Evolutionary conservation across 306 rosid genomes (phyloP).

Genomic region (Oxytropis ochrocephala): DNA sequence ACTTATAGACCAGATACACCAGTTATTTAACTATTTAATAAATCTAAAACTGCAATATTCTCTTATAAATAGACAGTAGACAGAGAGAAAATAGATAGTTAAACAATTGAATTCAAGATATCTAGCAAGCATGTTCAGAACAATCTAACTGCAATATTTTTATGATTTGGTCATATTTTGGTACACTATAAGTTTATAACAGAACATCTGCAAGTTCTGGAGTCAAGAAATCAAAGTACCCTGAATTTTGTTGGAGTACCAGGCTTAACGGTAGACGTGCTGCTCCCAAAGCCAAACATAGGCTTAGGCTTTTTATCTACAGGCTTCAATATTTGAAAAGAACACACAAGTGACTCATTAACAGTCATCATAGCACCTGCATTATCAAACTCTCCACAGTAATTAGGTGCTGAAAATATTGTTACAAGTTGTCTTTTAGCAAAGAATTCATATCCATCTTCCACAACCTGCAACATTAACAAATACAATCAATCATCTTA

Average conservation of each 20-base stretch:
- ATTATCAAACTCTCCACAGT: conserved; percentile 90
- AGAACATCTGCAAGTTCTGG: no score
- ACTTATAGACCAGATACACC: no score
- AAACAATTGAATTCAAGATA: background rate
- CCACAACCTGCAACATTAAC: conserved; percentile 60
- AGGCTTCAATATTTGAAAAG: conserved; percentile 73
- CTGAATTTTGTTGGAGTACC: conserved; percentile 33
- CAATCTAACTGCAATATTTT: background rate
- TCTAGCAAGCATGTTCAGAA: background rate
- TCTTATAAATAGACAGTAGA: no score
- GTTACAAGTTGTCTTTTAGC: conserved; percentile 74
- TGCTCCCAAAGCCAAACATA: conserved; percentile 48
- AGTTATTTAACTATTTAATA: no score
- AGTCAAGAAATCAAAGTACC: conserved; percentile 44
- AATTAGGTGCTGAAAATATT: conserved; percentile 85
- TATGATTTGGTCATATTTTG: no score
- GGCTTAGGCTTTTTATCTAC: conserved; percentile 49
- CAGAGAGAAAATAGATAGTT: no score
- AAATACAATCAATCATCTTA: conserved; percentile 1
- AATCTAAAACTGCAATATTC: no score
- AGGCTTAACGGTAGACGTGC: conserved; percentile 27
- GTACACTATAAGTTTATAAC: no score
- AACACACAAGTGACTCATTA: conserved; percentile 67
- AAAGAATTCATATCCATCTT: conserved; percentile 93
- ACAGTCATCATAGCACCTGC: conserved; percentile 90